Conservation (phyloP, 106 monocot genomes). For the Narthecium ossifragum region DNA sequence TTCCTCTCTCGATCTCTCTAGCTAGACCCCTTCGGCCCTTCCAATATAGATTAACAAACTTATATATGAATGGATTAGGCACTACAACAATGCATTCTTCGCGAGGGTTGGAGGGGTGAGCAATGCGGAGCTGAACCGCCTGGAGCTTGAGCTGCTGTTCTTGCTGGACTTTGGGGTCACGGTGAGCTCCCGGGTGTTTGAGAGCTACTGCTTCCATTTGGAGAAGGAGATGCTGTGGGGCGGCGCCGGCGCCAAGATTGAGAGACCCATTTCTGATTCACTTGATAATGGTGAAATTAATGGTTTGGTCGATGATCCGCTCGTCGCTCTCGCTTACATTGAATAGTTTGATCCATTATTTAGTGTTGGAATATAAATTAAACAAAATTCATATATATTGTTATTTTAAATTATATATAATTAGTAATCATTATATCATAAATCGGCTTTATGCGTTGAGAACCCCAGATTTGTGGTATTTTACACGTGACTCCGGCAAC, state of each 20-base stretch:
- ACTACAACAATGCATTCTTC: slow-evolving; percentile 82
- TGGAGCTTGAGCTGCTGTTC: slow-evolving; percentile 82
- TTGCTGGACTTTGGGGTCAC: slow-evolving; percentile 61
- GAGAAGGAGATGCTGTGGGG: slow-evolving; percentile 54
- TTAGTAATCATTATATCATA: too few species aligned
- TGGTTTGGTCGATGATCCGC: too few species aligned
- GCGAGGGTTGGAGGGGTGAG: slow-evolving; percentile 86
- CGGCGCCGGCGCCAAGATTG: slow-evolving; percentile 6
- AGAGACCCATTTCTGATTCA: background rate
- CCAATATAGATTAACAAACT: background rate
- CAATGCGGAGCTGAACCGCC: slow-evolving; percentile 68
- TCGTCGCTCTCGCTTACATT: too few species aligned
- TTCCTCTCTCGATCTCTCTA: background rate
- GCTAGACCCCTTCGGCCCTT: background rate
- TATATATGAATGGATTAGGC: slow-evolving; percentile 25
- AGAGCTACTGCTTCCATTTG: slow-evolving; percentile 55
- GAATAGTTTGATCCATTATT: too few species aligned
- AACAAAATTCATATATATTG: too few species aligned
- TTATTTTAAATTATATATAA: too few species aligned
- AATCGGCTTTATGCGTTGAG: too few species aligned
- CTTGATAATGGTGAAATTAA: background rate
- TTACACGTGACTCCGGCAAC: too few species aligned
- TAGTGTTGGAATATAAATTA: too few species aligned
- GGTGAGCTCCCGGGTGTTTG: slow-evolving; percentile 50
- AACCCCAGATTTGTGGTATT: too few species aligned